A percentile compares a stretch with the other conserved stretches of the same genome.
Conservation (phyloP, 1,284 basidiomycete genomes). For the Anthracocystis walkeri region DNA sequence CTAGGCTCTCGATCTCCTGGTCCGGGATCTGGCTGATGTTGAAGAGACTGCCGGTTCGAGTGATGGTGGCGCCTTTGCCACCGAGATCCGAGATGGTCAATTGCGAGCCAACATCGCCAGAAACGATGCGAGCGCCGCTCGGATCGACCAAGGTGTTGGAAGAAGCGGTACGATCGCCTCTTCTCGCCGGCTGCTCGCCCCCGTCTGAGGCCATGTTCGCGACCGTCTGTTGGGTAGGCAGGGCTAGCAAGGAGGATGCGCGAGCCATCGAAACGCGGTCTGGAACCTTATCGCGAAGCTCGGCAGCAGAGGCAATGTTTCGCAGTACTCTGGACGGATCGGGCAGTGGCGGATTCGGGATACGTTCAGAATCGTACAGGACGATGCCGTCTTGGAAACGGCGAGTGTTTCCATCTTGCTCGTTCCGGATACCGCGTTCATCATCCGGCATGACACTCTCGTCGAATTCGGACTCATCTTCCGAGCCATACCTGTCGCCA, state of each 20-base stretch:
- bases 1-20: constrained; percentile 49
- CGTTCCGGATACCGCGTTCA: neutral
- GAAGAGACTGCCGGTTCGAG: constrained; percentile 48
- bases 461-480: constrained; percentile 25
- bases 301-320: constrained; percentile 41
- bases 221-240: constrained; percentile 23
- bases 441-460: constrained; percentile 9
- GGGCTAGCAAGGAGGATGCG: constrained; percentile 33
- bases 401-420: constrained; percentile 30
- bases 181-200: constrained; percentile 1
- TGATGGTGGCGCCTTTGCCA: constrained; percentile 51
- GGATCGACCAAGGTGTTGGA: constrained; percentile 49
- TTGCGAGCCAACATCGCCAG: constrained; percentile 41
- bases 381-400: constrained; percentile 50
- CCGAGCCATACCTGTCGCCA: constrained; percentile 1
- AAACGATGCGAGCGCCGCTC: constrained; percentile 31
- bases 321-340: constrained; percentile 32
- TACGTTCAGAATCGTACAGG: constrained; percentile 48
- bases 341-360: constrained; percentile 23
- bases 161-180: constrained; percentile 52
- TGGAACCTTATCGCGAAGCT: constrained; percentile 29
- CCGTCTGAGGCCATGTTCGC: neutral
- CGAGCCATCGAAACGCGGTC: constrained; percentile 25
- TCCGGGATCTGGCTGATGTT: constrained; percentile 57
- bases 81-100: constrained; percentile 39